A percentile compares a stretch with the other conserved stretches of the same genome.
phyloP scores from a whole-genome alignment of 495 filamentous ascomycete species.

The Penicillium subrubescens region DNA sequence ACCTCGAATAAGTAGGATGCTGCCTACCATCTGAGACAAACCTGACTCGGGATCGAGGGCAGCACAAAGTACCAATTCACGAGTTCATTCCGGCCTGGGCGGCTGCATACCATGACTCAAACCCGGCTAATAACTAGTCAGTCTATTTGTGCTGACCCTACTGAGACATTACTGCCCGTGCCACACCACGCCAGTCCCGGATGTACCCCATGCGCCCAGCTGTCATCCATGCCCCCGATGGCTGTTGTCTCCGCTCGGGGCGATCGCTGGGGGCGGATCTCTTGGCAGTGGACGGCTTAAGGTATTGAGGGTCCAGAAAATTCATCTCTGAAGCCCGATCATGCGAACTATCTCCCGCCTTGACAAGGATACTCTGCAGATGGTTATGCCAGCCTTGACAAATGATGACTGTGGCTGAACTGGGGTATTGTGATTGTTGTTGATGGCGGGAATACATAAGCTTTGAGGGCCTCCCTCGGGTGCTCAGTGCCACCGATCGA shows the following conservation, averaged over 20 bases:
- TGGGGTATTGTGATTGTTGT: background rate
- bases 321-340: background rate
- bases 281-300: slow-evolving; percentile 1
- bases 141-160: background rate
- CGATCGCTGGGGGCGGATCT: background rate
- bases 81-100: background rate
- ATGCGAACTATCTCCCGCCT: background rate
- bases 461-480: background rate
- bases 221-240: background rate
- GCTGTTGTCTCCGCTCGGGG: background rate
- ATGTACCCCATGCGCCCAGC: background rate
- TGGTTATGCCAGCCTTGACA: background rate
- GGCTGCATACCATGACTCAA: background rate
- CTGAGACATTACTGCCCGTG: background rate
- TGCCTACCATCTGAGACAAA: background rate
- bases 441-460: background rate
- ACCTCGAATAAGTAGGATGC: background rate
- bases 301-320: background rate
- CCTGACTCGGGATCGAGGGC: background rate
- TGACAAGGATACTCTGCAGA: background rate
- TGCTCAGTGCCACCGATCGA: slow-evolving; percentile 6
- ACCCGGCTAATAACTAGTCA: background rate
- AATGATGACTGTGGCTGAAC: background rate
- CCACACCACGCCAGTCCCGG: background rate
- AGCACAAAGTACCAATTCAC: background rate